Percentiles rank a stretch among this genome's conserved stretches.
These are phyloP conservation scores for Clonostachys byssicola DNA, from an alignment of 2,329 filamentous ascomycete genomes.

Conservation along the genomic window DNA sequence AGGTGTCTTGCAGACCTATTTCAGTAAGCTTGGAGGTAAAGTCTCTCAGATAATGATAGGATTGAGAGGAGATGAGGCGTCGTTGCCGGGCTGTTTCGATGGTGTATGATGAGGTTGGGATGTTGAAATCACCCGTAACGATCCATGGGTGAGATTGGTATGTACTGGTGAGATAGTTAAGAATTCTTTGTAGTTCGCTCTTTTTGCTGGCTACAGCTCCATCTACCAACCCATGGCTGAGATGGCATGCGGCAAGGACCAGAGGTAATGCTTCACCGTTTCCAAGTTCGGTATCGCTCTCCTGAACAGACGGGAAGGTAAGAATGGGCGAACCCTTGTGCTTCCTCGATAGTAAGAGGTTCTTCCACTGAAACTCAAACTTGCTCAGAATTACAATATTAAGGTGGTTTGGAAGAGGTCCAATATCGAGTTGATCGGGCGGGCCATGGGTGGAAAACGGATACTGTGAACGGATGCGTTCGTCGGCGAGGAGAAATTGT, in stretches of 20 bases:
- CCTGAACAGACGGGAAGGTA: conserved; percentile 22
- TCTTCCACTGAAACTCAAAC: conserved; percentile 49
- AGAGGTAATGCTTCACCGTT: conserved; percentile 19
- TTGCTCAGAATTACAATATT: conserved; percentile 59
- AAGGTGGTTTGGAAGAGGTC: conserved; percentile 53
- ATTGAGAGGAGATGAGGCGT: conserved; percentile 47
- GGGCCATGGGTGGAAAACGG: conserved; percentile 54
- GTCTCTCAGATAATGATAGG: conserved; percentile 31
- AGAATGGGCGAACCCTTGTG: conserved; percentile 56
- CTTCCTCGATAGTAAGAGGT: conserved; percentile 44
- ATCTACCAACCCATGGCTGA: conserved; percentile 58
- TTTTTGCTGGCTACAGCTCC: conserved; percentile 52
- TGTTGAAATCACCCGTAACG: conserved; percentile 61
- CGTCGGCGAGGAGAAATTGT: conserved; percentile 42
- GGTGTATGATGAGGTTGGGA: conserved; percentile 53
- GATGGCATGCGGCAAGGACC: conserved; percentile 54
- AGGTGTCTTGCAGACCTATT: conserved; percentile 46
- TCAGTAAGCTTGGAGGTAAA: conserved; percentile 42
- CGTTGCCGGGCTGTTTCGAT: conserved; percentile 47
- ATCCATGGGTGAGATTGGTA: conserved; percentile 45
- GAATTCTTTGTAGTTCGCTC: conserved; percentile 46
- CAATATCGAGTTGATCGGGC: conserved; percentile 42
- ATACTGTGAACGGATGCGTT: conserved; percentile 40
- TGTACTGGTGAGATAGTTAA: conserved; percentile 33
- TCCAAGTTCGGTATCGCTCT: conserved; percentile 9